Base-by-base conservation (phyloP, 192 early-diverging fungal genomes). In the Phycomyces blakesleeanus region DNA sequence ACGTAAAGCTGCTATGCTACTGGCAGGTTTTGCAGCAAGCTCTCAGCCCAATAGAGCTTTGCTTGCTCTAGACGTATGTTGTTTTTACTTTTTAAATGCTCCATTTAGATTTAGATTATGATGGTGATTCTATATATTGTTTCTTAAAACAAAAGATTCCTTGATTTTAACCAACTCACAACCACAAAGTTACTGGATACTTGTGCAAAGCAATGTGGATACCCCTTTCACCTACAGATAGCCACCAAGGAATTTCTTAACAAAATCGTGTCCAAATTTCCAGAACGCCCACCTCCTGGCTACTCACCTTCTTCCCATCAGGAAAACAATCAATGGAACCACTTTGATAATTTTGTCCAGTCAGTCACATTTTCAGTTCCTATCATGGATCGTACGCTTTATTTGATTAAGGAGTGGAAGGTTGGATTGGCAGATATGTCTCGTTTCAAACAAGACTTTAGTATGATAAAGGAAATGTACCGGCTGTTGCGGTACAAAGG, bases 181-280 rank as follows among this genome's bases (percentile, higher is more conserved):
- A 52, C 14, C 14, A 50, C 37, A 10, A 58, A 83, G 88, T 81
- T 99, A 14, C 82, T 99, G 25, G 98, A 99, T 69, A 87, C 92
- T 64, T 92, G 94, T 64, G 92, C 95, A 62, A 99, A 99, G 75
- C 98, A 98, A 73, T 98, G 98, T 71, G 96, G 96, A 0, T 93
- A 97, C 69, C 87, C 98, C 0, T 97, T 99, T 65, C 98, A 99
- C 66, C 78, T 95, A 59, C 93, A 97, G 67, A 87, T 99, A 26
- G 89, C 91, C 42, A 88, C 91, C 34, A 96, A 97, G 65, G 98
- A 99, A 69, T 98, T 99, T 66, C 78, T 99, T 25, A 97, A 96
- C 76, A 91, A 92, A 60, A 82, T 99, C 15, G 95, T 98, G 21
- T 82, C 89, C 38, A 83, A 88, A 62, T 98, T 99, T 57, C 96